Conservation (phyloP, 1,284 basidiomycete species). For the Ganoderma multipileum region DNA sequence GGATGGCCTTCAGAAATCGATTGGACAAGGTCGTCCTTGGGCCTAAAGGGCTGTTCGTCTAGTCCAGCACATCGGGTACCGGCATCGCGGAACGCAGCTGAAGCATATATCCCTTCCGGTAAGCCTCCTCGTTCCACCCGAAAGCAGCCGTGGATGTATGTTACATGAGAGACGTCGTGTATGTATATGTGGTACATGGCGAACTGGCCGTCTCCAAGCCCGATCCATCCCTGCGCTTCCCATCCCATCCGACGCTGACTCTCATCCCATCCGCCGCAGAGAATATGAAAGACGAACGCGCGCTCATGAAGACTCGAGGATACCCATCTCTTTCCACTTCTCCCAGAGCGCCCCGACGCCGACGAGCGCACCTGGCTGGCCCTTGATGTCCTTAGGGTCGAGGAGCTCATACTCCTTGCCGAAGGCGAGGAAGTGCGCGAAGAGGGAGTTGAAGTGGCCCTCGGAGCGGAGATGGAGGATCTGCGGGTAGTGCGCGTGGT, state of each 20-base stretch:
- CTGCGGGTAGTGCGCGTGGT: conserved; percentile 93
- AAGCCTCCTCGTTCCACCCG: background rate
- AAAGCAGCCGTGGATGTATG: conserved; percentile 17
- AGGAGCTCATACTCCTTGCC: conserved; percentile 92
- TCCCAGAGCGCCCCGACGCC: conserved; percentile 90
- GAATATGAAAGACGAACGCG: background rate
- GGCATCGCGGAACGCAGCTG: background rate
- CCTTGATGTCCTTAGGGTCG: conserved; percentile 90
- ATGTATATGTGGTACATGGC: conserved; percentile 33
- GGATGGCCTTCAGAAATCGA: conserved; percentile 24
- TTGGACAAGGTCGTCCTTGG: conserved; percentile 25
- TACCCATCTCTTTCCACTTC: conserved; percentile 87
- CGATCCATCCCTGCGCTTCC: background rate
- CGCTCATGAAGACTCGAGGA: conserved; percentile 53
- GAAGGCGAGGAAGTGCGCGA: conserved; percentile 96
- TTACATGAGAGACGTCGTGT: conserved; percentile 24
- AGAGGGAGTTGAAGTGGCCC: conserved; percentile 98
- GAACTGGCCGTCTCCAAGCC: conserved; percentile 34
- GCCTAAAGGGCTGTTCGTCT: conserved; percentile 13
- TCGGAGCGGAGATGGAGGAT: conserved; percentile 95
- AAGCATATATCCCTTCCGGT: background rate
- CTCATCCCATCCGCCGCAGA: background rate
- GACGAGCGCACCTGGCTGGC: conserved; percentile 63
- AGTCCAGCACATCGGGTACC: background rate
- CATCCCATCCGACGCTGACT: background rate